Percentiles rank a stretch among this genome's conserved stretches.
Evolutionary conservation across 2,329 filamentous ascomycete species (phyloP).

Genomic region (Emmonsia crescens): DNA sequence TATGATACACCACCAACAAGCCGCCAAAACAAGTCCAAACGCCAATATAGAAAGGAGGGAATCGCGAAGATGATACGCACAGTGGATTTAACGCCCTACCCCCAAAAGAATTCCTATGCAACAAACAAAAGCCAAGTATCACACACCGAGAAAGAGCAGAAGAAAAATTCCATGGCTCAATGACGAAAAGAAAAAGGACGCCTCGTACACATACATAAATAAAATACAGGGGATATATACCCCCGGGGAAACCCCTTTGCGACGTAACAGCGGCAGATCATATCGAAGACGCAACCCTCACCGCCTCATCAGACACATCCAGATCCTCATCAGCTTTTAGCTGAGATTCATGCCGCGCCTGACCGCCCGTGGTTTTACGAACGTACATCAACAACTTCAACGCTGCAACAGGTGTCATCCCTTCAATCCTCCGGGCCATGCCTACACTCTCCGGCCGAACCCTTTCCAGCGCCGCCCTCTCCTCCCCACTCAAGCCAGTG

Average conservation of each 20-base stretch:
- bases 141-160: neutral
- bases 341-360: neutral
- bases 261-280: neutral
- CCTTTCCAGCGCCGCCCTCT: constrained; percentile 57
- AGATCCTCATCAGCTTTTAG: neutral
- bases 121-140: neutral
- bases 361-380: constrained; percentile 15
- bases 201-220: neutral
- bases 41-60: neutral
- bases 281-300: neutral
- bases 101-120: neutral
- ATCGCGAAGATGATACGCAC: neutral
- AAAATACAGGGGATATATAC: neutral
- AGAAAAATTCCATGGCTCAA: neutral
- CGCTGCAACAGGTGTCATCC: constrained; percentile 43
- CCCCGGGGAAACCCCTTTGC: neutral
- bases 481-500: constrained; percentile 65
- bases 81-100: neutral
- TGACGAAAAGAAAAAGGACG: neutral
- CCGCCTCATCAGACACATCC: neutral
- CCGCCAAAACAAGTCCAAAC: neutral
- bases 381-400: constrained; percentile 34
- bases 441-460: constrained; percentile 75
- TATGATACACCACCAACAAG: neutral
- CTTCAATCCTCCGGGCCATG: constrained; percentile 80